Base-by-base conservation (phyloP, 768 basidiomycete genomes). In the Rubroboletus pulcherrimus region DNA sequence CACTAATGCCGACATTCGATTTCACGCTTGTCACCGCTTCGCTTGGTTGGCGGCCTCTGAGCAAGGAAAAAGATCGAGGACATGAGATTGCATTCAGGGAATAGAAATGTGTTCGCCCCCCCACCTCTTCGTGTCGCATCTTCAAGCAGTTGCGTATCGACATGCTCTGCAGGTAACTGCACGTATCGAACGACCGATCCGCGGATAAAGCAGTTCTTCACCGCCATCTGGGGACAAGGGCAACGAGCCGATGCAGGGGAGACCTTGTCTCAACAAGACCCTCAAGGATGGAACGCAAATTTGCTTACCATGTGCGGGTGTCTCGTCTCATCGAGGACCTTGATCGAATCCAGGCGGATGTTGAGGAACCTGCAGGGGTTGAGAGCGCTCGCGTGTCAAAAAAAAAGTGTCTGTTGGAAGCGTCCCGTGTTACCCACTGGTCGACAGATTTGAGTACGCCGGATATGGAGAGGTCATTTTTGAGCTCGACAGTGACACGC, bases 171-270 rank as follows among this genome's bases (percentile, higher is more conserved):
- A 3, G 93, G 93, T 53, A 99, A 78, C 69, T 96, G 92, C 19
- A 98, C 97, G 66, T 99, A 99, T 62, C 97, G 89, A 50, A 99
- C 95, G 14, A 98, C 97, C 17, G 93, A 96, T 59, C 97, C 97
- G 41, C 97, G 88, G 64, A 99, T 99, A 70, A 99, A 99, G 71
- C 94, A 97, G 72, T 98, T 98, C 77, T 95, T 96, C 41, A 99
- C 94, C 0, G 96, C 94, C 86, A 98, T 94, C 96, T 98, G 63
- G 64, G 35, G 44, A 26, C 26, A 26, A 53, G 5, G 43, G 12
- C 34, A 34, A 34, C 26, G 5, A 38, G 9, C 5, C 4, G 31
- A 40, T 39, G 11, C 3, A 54, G 30, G 26, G 26, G 26, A 26
- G 33, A 33, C 14, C 29, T 9, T 7, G 10, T 26, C 24, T 35